These are phyloP conservation scores for Fusarium begoniae DNA, from an alignment of 2,329 filamentous ascomycete genomes.

Conservation along the genomic window DNA sequence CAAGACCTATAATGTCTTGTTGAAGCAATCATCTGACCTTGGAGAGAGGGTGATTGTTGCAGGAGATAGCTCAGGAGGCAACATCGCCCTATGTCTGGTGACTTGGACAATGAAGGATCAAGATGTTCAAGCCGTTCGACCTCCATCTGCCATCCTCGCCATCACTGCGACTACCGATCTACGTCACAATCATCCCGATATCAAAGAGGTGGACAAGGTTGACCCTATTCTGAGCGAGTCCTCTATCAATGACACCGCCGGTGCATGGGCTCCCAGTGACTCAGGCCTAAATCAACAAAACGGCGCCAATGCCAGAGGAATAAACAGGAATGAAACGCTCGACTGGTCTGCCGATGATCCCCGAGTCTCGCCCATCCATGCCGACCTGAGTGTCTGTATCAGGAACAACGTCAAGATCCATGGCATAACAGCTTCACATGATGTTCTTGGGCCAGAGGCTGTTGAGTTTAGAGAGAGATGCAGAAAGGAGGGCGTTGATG, in stretches of 20 bases:
- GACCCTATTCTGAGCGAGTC: conserved; percentile 40
- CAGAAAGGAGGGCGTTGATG: conserved; percentile 53
- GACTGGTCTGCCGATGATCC: conserved; percentile 49
- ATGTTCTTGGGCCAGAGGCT: conserved; percentile 63
- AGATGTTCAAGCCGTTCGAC: conserved; percentile 20
- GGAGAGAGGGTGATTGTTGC: conserved; percentile 57
- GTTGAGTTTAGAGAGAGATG: conserved; percentile 58
- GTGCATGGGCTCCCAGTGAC: conserved; percentile 36
- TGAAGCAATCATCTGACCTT: conserved; percentile 49
- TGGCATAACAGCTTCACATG: conserved; percentile 61
- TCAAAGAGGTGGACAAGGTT: conserved; percentile 20
- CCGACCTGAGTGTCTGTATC: conserved; percentile 48
- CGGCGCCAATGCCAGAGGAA: fast-evolving
- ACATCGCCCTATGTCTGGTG: conserved; percentile 54
- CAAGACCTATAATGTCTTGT: conserved; percentile 53
- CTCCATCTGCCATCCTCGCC: conserved; percentile 49
- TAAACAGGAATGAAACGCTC: fast-evolving
- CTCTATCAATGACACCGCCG: conserved; percentile 37
- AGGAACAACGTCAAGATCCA: conserved; percentile 56
- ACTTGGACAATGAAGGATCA: conserved; percentile 47
- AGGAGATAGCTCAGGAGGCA: conserved; percentile 66
- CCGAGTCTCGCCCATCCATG: conserved; percentile 58
- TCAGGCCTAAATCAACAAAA: neutral
- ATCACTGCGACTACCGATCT: conserved; percentile 58
- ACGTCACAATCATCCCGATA: conserved; percentile 31